phyloP scores from a whole-genome alignment of 2,329 filamentous ascomycete species.

The Phyllosticta citribraziliensis region DNA sequence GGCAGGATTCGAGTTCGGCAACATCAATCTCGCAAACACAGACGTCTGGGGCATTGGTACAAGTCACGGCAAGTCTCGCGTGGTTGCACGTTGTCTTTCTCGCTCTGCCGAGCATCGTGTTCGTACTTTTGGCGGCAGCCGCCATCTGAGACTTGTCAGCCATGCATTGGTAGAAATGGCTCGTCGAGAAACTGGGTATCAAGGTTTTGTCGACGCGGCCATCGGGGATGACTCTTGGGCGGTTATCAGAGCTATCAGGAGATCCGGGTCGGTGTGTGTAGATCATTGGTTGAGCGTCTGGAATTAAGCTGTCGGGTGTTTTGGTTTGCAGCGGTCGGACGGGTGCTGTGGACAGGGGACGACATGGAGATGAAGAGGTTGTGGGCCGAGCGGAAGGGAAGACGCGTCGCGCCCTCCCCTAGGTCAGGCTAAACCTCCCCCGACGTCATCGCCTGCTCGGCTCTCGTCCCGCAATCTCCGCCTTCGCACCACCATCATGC shows the following conservation, averaged over 20 bases:
- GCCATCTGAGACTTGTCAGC: background rate
- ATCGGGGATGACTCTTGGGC: background rate
- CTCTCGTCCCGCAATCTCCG: background rate
- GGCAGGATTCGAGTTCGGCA: background rate
- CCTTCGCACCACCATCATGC: background rate
- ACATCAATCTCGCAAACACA: background rate
- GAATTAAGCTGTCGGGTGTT: background rate
- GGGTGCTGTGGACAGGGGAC: too few species aligned
- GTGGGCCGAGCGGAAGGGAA: background rate
- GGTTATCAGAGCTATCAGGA: background rate
- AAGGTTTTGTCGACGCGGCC: background rate
- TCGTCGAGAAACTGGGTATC: background rate
- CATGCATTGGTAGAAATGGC: background rate
- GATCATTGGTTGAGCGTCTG: background rate
- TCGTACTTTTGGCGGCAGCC: background rate
- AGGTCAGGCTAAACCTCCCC: background rate
- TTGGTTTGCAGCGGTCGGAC: background rate
- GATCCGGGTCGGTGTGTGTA: background rate
- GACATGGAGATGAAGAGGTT: background rate
- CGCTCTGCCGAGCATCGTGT: background rate
- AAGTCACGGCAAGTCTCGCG: background rate
- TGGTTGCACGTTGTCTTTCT: background rate
- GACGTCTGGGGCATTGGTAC: background rate
- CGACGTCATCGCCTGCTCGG: background rate
- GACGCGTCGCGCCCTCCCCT: background rate